Evolutionary conservation across 2,329 filamentous ascomycete genomes (phyloP), one percentile per base, ranked within the genome.

Genomic region (Diaporthe amygdali): DNA sequence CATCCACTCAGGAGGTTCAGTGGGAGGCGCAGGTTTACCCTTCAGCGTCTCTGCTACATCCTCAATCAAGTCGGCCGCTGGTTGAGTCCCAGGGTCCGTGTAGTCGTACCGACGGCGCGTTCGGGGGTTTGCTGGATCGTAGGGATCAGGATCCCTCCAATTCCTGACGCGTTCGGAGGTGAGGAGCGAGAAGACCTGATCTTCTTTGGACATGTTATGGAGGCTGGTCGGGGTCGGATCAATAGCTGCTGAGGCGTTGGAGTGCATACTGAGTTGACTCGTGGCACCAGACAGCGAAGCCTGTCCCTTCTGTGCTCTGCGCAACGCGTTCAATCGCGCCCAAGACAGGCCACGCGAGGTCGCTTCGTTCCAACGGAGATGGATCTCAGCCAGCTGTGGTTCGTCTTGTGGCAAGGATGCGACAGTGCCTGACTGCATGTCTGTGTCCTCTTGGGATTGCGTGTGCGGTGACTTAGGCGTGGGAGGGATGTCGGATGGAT

Each of bases 1-100:
- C 74, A 90, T 83, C 83, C 87, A 89, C 22, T 84, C 83, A 1
- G 89, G 88, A 4, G 89, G 86, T 52, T 86, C 83, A 1, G 76
- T 84, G 2, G 88, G 79, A 17, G 87, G 88, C 72, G 82, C 88
- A 8, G 86, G 82, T 72, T 85, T 84, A 67, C 81, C 81, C 54
- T 81, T 81, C 10, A 89, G 77, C 47, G 80, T 77, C 39, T 81
- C 82, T 3, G 82, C 82, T 1, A 85, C 76, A 0, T 77, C 77
- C 73, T 88, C 85, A 15, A 90, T 72, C 3, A 78, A 79, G 25
- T 83, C 81, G 9, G 81, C 83, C 1, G 84, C 84, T 20, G 79
- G 77, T 67, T 87, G 84, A 9, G 85, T 78, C 2, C 79, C 79
- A 5, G 82, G 74, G 66, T 89, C 85, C 1, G 77, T 72, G 59